phyloP scores from a whole-genome alignment of 139 green algal genomes.

The Coelastrella sp. region DNA sequence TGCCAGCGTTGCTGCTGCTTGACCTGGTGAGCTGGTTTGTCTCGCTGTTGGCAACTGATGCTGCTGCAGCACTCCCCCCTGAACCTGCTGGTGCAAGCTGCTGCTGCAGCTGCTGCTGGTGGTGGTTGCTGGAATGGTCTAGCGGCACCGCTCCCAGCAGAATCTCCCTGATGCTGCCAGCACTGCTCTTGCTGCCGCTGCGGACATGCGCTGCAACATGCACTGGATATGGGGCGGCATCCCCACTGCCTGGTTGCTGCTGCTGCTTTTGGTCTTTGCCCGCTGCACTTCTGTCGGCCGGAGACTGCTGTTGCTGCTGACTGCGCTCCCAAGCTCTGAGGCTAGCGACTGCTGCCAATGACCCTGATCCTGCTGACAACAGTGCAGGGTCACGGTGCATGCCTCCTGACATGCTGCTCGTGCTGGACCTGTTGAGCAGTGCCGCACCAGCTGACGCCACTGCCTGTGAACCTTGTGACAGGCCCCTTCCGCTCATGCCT shows the following conservation, averaged over 20 bases:
- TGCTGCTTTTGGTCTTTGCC: slow-evolving; percentile 10
- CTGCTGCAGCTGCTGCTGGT: slow-evolving; percentile 13
- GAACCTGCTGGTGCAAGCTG: not conserved
- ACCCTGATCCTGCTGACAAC: not conserved
- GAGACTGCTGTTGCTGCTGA: not conserved
- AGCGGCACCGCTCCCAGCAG: slow-evolving; percentile 7
- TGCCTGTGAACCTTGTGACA: not conserved
- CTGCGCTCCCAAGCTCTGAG: not conserved
- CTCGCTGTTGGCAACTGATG: not conserved
- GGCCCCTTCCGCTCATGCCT: not conserved
- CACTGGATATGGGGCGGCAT: not conserved
- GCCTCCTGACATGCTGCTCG: not conserved
- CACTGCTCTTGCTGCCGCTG: slow-evolving; percentile 28
- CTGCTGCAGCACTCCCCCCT: not conserved
- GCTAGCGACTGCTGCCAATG: slow-evolving; percentile 5
- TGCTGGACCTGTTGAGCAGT: not conserved
- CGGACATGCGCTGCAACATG: not conserved
- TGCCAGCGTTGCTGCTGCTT: not conserved
- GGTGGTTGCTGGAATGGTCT: not conserved
- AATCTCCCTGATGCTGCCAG: slow-evolving; percentile 21
- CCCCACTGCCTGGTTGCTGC: not conserved
- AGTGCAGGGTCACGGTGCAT: not conserved
- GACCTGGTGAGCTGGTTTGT: not conserved
- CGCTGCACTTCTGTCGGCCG: not conserved
- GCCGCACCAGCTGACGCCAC: not conserved